Evolutionary conservation across 202 grass and related monocot genomes (phyloP).

Genomic region (Digitaria exilis): DNA sequence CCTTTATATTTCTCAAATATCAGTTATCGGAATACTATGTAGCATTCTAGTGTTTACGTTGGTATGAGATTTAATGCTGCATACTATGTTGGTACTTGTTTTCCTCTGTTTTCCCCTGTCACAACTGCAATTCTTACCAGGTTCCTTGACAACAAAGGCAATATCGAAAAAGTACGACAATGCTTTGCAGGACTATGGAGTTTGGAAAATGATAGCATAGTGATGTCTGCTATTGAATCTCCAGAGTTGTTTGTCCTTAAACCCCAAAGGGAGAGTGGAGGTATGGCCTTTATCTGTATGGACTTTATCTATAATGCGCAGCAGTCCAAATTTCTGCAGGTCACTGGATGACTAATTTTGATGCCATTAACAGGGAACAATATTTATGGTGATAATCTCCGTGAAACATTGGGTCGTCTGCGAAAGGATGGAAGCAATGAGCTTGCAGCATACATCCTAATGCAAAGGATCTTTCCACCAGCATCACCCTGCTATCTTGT

Average conservation of each 20-base stretch:
- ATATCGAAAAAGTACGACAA: constrained; percentile 51
- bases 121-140: constrained; percentile 13
- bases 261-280: constrained; percentile 72
- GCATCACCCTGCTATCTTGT: constrained; percentile 54
- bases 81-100: neutral
- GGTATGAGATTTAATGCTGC: neutral
- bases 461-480: constrained; percentile 68
- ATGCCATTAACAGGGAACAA: constrained; percentile 53
- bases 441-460: constrained; percentile 64
- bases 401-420: constrained; percentile 49
- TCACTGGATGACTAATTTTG: neutral
- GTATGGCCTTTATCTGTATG: constrained; percentile 7
- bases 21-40: neutral
- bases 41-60: neutral
- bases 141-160: constrained; percentile 49
- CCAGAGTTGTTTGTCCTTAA: constrained; percentile 71
- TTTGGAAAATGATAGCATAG: constrained; percentile 47
- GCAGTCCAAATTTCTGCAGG: neutral
- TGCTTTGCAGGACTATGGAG: constrained; percentile 73
- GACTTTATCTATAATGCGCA: neutral
- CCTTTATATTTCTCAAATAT: neutral
- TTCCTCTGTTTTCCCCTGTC: neutral
- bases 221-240: constrained; percentile 52
- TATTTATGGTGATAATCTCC: constrained; percentile 57
- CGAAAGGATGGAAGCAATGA: constrained; percentile 44